A percentile compares a stretch with the other conserved stretches of the same genome.
These are phyloP conservation scores for Xylaria longipes DNA, from an alignment of 495 filamentous ascomycete species.

Conservation along the genomic window DNA sequence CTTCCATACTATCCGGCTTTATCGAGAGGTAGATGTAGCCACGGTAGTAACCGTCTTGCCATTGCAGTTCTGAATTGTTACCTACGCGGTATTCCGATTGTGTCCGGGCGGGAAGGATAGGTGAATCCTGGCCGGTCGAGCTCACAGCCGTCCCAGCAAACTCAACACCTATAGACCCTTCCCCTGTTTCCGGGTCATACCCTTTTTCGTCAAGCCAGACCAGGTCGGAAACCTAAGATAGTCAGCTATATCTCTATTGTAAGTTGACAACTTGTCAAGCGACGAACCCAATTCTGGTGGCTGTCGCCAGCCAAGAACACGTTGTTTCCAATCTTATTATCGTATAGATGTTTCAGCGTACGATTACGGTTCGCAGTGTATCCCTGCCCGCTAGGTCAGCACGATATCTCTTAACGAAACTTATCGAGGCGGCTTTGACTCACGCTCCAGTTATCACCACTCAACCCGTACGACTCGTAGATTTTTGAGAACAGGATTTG, in stretches of 20 bases:
- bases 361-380: slow-evolving; percentile 69
- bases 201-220: slow-evolving; percentile 63
- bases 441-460: slow-evolving; percentile 41
- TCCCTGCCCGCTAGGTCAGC: slow-evolving; percentile 61
- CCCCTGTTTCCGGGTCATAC: slow-evolving; percentile 63
- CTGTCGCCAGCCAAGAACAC: slow-evolving; percentile 70
- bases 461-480: slow-evolving; percentile 51
- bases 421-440: slow-evolving; percentile 30
- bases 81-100: slow-evolving; percentile 50
- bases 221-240: slow-evolving; percentile 57
- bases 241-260: slow-evolving; percentile 15
- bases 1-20: slow-evolving; percentile 32
- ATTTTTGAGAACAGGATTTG: slow-evolving; percentile 69
- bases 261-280: not conserved
- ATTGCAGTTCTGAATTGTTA: slow-evolving; percentile 66
- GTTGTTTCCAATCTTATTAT: slow-evolving; percentile 69
- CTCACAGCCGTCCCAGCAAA: slow-evolving; percentile 69
- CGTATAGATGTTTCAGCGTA: slow-evolving; percentile 63
- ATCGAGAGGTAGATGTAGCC: slow-evolving; percentile 59
- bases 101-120: slow-evolving; percentile 48
- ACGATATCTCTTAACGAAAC: slow-evolving; percentile 38
- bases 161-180: slow-evolving; percentile 67
- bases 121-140: slow-evolving; percentile 57
- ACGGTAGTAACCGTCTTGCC: slow-evolving; percentile 72
- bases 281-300: slow-evolving; percentile 65